Conservation (phyloP, 345 rosid species). For the Eucalyptus paniculata region DNA sequence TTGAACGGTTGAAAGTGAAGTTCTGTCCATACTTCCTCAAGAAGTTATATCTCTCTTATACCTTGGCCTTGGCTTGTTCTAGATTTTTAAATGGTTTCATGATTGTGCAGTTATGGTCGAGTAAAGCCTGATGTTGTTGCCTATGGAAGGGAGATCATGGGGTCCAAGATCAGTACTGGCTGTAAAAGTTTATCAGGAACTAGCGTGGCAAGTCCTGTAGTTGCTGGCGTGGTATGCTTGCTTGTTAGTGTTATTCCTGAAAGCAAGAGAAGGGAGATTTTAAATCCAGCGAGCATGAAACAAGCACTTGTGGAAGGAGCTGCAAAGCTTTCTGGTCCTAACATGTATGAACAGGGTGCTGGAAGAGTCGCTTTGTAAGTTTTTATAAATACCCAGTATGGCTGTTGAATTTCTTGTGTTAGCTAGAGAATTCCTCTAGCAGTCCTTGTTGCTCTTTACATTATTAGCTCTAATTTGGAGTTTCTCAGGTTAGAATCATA, state of each 20-base stretch:
- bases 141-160: slow-evolving; percentile 94
- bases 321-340: slow-evolving; percentile 90
- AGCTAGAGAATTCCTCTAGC: neutral
- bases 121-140: slow-evolving; percentile 97
- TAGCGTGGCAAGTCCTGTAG: slow-evolving; percentile 98
- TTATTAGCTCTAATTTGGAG: slow-evolving; percentile 12
- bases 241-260: slow-evolving; percentile 87
- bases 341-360: slow-evolving; percentile 97
- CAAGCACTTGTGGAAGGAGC: slow-evolving; percentile 99
- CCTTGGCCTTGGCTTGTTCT: neutral
- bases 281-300: slow-evolving; percentile 99
- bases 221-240: slow-evolving; percentile 96
- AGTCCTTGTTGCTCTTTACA: neutral
- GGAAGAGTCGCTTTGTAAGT: slow-evolving; percentile 97
- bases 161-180: slow-evolving; percentile 91
- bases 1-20: neutral
- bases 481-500: slow-evolving; percentile 91
- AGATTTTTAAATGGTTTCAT: neutral
- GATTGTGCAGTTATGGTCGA: slow-evolving; percentile 67
- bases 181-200: slow-evolving; percentile 98
- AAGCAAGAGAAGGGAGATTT: slow-evolving; percentile 42
- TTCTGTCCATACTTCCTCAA: neutral
- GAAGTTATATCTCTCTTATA: neutral
- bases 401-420: neutral
- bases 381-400: neutral